Conservation (phyloP, 352 stramenopile species). For the Pythium vanterpoolii region DNA sequence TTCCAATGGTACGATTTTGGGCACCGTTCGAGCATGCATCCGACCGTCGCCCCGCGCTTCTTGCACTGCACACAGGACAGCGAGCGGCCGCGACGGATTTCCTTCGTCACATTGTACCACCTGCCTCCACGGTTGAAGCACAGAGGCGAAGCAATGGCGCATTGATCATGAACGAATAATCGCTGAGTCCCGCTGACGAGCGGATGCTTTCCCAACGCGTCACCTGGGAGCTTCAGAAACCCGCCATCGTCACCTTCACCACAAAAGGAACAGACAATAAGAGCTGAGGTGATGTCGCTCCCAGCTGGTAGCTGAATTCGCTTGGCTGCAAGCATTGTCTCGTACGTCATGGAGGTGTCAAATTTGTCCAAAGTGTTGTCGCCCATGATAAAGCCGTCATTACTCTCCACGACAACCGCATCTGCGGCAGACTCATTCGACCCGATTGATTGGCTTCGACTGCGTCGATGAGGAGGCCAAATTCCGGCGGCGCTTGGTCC, state of each 20-base stretch:
- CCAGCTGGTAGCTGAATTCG: slow-evolving; percentile 32
- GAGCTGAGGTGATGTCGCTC: slow-evolving; percentile 24
- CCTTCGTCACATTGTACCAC: slow-evolving; percentile 84
- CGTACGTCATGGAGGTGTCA: slow-evolving; percentile 60
- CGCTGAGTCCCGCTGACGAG: slow-evolving; percentile 65
- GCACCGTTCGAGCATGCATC: slow-evolving; percentile 62
- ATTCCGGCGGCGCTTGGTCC: slow-evolving; percentile 42
- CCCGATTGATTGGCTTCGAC: slow-evolving; percentile 18
- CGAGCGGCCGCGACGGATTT: slow-evolving; percentile 74
- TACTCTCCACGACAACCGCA: slow-evolving; percentile 71
- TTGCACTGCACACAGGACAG: slow-evolving; percentile 63
- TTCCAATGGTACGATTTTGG: slow-evolving; percentile 82
- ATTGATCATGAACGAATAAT: slow-evolving; percentile 86
- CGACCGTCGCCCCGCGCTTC: slow-evolving; percentile 73
- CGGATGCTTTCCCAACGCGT: slow-evolving; percentile 68
- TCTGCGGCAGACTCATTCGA: slow-evolving; percentile 29
- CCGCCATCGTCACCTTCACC: slow-evolving; percentile 57
- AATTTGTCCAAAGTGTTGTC: slow-evolving; percentile 84
- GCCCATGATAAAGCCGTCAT: slow-evolving; percentile 78
- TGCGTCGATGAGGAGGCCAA: slow-evolving; percentile 13
- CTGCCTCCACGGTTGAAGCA: slow-evolving; percentile 74
- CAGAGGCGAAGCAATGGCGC: slow-evolving; percentile 75
- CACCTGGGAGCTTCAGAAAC: slow-evolving; percentile 75
- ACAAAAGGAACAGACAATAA: slow-evolving; percentile 83
- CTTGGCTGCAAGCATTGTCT: slow-evolving; percentile 58